phyloP scores from a whole-genome alignment of 352 stramenopile species.

The Saprolegnia diclina region DNA sequence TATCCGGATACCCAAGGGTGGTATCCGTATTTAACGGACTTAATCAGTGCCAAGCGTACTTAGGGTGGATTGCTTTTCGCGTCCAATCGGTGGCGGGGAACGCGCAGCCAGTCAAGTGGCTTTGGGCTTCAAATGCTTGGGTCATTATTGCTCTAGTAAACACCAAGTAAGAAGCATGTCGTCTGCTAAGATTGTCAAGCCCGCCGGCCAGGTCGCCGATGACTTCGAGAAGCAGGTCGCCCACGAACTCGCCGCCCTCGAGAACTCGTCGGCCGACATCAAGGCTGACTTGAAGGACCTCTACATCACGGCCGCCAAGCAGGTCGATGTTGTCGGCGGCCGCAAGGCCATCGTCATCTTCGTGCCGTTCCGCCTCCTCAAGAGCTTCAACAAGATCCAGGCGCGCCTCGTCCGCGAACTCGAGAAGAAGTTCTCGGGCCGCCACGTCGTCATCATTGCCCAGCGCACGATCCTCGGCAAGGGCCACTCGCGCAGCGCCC shows the following conservation, averaged over 20 bases:
- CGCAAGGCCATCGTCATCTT: constrained; percentile 99
- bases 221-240: constrained; percentile 87
- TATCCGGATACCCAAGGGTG: background rate
- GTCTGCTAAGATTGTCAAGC: constrained; percentile 79
- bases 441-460: constrained; percentile 98
- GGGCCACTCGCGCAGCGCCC: constrained; percentile 91
- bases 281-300: constrained; percentile 98
- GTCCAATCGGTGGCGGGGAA: constrained; percentile 10
- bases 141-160: constrained; percentile 23
- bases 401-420: constrained; percentile 96
- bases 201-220: constrained; percentile 72
- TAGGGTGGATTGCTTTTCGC: background rate
- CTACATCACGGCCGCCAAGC: constrained; percentile 98
- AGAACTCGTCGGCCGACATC: constrained; percentile 94
- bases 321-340: constrained; percentile 93
- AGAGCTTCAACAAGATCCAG: constrained; percentile 99
- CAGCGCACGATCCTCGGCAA: constrained; percentile 99
- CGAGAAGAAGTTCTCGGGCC: constrained; percentile 99
- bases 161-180: constrained; percentile 22
- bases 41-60: background rate
- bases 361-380: constrained; percentile 97
- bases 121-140: background rate
- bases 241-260: constrained; percentile 81
- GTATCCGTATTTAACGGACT: background rate
- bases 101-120: constrained; percentile 21